Evolutionary conservation across 2,329 filamentous ascomycete genomes (phyloP).

Genomic region (Botrytis paeoniae): DNA sequence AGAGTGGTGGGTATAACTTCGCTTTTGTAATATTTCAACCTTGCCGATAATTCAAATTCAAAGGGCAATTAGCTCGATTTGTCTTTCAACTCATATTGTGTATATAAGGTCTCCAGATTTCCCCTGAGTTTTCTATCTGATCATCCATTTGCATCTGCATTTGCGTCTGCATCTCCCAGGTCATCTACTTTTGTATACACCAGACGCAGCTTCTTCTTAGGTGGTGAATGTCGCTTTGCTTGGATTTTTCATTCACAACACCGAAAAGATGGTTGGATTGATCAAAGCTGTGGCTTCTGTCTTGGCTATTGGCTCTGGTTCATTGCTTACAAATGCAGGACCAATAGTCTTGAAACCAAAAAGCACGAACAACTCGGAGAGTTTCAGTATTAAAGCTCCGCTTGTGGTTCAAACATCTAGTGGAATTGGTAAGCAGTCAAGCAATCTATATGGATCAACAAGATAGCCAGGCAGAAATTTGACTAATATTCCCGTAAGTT

Average conservation of each 20-base stretch:
- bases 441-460: neutral
- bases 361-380: neutral
- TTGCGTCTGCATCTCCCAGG: neutral
- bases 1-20: neutral
- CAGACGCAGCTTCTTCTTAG: neutral
- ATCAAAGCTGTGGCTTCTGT: neutral
- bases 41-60: neutral
- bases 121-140: neutral
- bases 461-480: neutral
- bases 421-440: neutral
- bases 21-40: neutral
- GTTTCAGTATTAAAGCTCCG: neutral
- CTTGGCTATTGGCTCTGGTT: neutral
- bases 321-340: neutral
- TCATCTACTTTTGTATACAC: neutral
- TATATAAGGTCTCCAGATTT: neutral
- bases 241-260: neutral
- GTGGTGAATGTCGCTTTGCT: neutral
- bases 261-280: neutral
- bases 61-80: neutral
- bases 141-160: neutral
- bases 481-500: neutral
- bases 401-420: neutral
- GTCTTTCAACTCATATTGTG: neutral
- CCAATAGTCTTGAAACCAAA: neutral